Conservation (phyloP, 305 asterid species). For the Nicotiana rustica region DNA sequence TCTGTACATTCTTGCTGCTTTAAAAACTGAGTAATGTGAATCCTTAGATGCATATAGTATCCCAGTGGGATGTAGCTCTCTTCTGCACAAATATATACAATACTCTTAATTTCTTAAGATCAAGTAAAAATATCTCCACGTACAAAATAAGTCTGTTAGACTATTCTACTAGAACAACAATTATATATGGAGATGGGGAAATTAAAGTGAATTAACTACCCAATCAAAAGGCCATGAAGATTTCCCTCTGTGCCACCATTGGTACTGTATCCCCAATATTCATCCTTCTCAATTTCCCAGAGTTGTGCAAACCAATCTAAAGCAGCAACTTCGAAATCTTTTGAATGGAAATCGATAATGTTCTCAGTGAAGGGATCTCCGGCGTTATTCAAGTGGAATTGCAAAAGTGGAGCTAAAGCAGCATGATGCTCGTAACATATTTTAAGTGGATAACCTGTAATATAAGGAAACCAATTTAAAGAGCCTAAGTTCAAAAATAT, state of each 20-base stretch:
- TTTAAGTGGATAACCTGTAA: slow-evolving; percentile 34
- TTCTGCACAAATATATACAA: not conserved
- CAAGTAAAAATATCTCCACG: not conserved
- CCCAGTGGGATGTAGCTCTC: slow-evolving; percentile 17
- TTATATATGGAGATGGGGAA: no score
- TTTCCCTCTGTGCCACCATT: slow-evolving; percentile 36
- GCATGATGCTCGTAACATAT: slow-evolving; percentile 1
- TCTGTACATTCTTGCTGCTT: slow-evolving; percentile 36
- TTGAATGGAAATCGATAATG: slow-evolving; percentile 32
- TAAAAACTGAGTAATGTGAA: slow-evolving; percentile 35
- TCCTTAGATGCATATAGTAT: slow-evolving; percentile 18
- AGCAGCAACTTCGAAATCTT: slow-evolving; percentile 35
- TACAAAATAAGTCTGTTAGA: no score
- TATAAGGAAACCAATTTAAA: no score
- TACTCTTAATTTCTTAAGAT: not conserved
- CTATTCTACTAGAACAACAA: no score
- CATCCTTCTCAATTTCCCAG: slow-evolving; percentile 30
- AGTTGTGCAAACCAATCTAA: slow-evolving; percentile 34
- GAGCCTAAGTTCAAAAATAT: no score
- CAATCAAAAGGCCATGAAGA: slow-evolving; percentile 33
- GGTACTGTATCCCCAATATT: slow-evolving; percentile 32
- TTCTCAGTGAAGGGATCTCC: slow-evolving; percentile 33
- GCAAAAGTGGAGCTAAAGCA: slow-evolving; percentile 26
- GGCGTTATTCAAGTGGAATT: slow-evolving; percentile 32
- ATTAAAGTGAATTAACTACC: not conserved